Evolutionary conservation across 495 filamentous ascomycete species (phyloP), one percentile per base, ranked within the genome.

Genomic region (Penicillium lagena): DNA sequence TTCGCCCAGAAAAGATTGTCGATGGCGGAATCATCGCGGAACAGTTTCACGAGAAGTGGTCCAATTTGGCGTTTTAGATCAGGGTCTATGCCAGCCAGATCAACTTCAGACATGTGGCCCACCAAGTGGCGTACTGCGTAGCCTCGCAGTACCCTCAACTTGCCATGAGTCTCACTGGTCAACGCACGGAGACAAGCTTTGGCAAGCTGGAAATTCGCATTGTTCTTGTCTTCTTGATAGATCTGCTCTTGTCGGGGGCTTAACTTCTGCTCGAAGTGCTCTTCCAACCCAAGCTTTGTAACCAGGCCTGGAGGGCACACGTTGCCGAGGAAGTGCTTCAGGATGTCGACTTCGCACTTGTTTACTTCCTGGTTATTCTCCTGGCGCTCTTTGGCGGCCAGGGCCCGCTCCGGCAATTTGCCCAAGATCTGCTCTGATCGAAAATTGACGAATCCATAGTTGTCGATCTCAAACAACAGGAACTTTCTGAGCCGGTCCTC

Each of bases 1-100:
- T 37, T 49, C 10, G 40, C 34, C 40, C 40, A 49, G 28, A 49
- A 14, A 13, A 43, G 29, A 49, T 38, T 44, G 35, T 49, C 46
- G 10, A 49, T 49, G 11, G 34, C 28, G n/a, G 15, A 2, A 15
- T 30, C 34, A 30, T 42, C 34, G 9, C 2, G 9, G 17, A 49
- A 43, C 7, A 49, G n/a, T 14, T 35, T 43, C 31, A 39, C 46
- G 11, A 49, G 35, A 34, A 29, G 9, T 35, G 29, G 35, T 12
- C 46, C 46, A 29, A 43, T 17, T 14, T 49, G 11, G 17, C 30
- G n/a, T 17, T 49, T 49, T 15, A 15, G 4, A 8, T 44, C 46
- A 29, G 17, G 40, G 13, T 39, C 29, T 12, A 49, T 35, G 12
- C 12, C 9, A 35, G 46, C 34, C 12, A 49, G 12, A 13, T 49